Evolutionary conservation across 2,329 filamentous ascomycete genomes (phyloP), one percentile per base, ranked within the genome.

Genomic region (Arthrobotrys megalospora): DNA sequence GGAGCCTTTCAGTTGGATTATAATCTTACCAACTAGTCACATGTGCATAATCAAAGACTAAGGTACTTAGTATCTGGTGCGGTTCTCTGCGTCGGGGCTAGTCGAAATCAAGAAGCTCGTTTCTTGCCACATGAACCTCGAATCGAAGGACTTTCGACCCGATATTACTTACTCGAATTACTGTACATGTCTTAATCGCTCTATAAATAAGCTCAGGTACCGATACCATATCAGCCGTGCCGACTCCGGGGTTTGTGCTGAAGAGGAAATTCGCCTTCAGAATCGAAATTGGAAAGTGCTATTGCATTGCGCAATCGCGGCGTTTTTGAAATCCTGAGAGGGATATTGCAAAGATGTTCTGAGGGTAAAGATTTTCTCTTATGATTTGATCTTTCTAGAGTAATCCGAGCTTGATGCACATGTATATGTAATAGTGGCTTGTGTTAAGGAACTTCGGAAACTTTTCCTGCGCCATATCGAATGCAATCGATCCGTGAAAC

Each of bases 31-130:
- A 34, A 28, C 19, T 58, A 32, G 69, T 73, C 69, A 73, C 69
- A 73, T 73, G 69, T 41, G 48, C 67, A 63, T 63, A n/a, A 41
- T 38, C 36, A 11, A 21, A 36, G 5, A 10, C 52, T 43, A 36
- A 55, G 45, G 65, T 36, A 38, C 36, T 38, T 8, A 38, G 12
- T 38, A 60, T 60, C 55, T 43, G 55, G 43, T 41, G 36, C 11
- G 19, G 24, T 58, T 60, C 65, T 38, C 24, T 55, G 48, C 36
- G 64, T 45, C 24, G 12, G 50, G 47, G 32, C 73, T 77, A 77
- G 73, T 55, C 52, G 58, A 43, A 77, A 77, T 70, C 32, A 24
- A 66, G 73, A 43, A 77, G 43, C 66, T 77, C 64, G 60, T 77
- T 52, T 60, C 53, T 66, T 68, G 47, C 70, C 36, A 66, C 66